A percentile compares a stretch with the other conserved stretches of the same genome.
Conservation (phyloP, 306 rosid genomes). For the Citrullus amarus region DNA sequence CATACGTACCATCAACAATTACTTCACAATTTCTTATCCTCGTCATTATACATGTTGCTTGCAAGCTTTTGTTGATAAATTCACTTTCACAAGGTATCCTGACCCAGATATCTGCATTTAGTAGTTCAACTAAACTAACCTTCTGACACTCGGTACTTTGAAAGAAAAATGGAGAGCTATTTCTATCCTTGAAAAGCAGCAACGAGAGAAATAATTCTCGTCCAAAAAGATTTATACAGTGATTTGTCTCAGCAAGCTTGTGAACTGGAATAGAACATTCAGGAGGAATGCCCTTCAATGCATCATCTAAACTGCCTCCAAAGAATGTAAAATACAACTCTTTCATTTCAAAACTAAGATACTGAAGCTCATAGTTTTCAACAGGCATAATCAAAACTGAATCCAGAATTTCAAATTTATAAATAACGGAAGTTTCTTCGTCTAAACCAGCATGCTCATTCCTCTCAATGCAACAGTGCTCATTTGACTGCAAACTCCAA, state of each 20-base stretch:
- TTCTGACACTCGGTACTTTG: slow-evolving; percentile 22
- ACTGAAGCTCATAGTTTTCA: slow-evolving; percentile 51
- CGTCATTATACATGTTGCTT: slow-evolving; percentile 39
- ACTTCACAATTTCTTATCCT: slow-evolving; percentile 50
- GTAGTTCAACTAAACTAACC: slow-evolving; percentile 39
- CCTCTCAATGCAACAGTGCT: slow-evolving; percentile 17
- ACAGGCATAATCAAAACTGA: slow-evolving; percentile 55
- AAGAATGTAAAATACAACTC: slow-evolving; percentile 51
- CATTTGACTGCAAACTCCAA: slow-evolving; percentile 49
- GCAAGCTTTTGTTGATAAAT: slow-evolving; percentile 21
- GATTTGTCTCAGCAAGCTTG: slow-evolving; percentile 46
- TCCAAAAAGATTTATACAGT: slow-evolving; percentile 59
- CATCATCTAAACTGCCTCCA: slow-evolving; percentile 30
- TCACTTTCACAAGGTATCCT: slow-evolving; percentile 47
- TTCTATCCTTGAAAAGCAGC: slow-evolving; percentile 32
- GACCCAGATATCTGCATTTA: slow-evolving; percentile 79
- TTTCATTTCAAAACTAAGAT: slow-evolving; percentile 49
- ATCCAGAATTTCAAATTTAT: slow-evolving; percentile 77
- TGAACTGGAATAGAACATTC: slow-evolving; percentile 40
- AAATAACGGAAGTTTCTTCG: slow-evolving; percentile 31
- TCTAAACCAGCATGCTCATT: slow-evolving; percentile 22
- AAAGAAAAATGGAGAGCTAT: slow-evolving; percentile 20
- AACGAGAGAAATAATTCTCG: slow-evolving; percentile 50
- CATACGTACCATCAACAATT: slow-evolving; percentile 49
- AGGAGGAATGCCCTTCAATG: slow-evolving; percentile 38